These are phyloP conservation scores for Podaxis sp. DNA, from an alignment of 768 basidiomycete species.

Conservation along the genomic window DNA sequence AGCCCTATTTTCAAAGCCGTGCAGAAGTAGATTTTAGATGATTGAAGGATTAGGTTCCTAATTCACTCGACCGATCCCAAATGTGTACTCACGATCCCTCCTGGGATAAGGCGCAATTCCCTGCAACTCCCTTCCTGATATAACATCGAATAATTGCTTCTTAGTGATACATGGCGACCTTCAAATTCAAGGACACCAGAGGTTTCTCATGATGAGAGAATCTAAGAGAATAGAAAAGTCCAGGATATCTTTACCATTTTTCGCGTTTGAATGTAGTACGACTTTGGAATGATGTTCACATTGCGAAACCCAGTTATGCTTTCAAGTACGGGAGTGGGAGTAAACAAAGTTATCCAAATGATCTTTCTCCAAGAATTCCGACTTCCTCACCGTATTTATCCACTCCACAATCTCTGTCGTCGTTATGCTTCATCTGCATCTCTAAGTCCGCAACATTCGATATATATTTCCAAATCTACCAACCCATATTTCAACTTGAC, in stretches of 20 bases:
- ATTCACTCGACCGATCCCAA: background rate
- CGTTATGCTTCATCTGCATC: constrained; percentile 13
- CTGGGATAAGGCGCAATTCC: background rate
- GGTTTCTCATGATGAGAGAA: background rate
- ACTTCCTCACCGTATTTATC: constrained; percentile 11
- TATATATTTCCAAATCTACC: constrained; percentile 72
- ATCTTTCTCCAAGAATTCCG: constrained; percentile 10
- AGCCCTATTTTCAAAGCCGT: constrained; percentile 78
- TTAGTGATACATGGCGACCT: background rate
- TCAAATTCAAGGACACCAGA: background rate
- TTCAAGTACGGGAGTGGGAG: background rate
- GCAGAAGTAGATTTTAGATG: constrained; percentile 58
- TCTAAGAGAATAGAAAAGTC: background rate
- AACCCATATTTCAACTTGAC: constrained; percentile 89
- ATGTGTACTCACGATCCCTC: background rate
- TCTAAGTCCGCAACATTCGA: constrained; percentile 38
- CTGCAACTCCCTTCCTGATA: background rate
- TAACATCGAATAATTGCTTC: background rate
- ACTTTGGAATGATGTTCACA: background rate
- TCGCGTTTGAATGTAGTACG: background rate
- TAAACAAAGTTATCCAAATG: constrained; percentile 10
- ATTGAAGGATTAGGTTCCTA: constrained; percentile 1
- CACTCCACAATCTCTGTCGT: constrained; percentile 8
- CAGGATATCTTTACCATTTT: too few species aligned
- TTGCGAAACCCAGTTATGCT: background rate